phyloP scores from a whole-genome alignment of 305 asterid genomes.

The Fraxinus platypoda region DNA sequence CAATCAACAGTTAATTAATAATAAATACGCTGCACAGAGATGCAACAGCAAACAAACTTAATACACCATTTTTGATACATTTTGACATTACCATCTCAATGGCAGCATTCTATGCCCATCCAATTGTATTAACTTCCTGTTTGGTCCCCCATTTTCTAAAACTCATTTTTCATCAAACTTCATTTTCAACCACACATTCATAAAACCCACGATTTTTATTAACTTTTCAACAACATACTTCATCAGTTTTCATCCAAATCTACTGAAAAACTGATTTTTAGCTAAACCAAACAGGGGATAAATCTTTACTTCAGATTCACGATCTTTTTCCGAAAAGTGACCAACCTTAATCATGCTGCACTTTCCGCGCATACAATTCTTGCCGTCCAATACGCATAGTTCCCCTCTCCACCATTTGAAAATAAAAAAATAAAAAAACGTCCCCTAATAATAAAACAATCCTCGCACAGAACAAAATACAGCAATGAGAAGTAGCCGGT shows the following conservation, averaged over 20 bases:
- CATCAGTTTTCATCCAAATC: not conserved
- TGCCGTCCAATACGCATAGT: not conserved
- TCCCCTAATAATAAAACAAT: not conserved
- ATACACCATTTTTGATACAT: not conserved
- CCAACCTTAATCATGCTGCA: not conserved
- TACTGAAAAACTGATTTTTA: no score
- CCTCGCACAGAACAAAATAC: not conserved
- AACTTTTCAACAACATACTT: not conserved
- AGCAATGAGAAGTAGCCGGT: not conserved
- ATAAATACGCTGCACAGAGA: not conserved
- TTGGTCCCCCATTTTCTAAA: not conserved
- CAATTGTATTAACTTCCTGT: not conserved
- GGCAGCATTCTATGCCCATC: not conserved
- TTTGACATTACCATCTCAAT: not conserved
- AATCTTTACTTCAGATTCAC: not conserved
- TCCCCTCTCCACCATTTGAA: not conserved
- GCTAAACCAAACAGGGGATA: not conserved
- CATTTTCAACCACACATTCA: not conserved
- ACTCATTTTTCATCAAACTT: not conserved
- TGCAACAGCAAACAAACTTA: not conserved
- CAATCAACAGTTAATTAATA: not conserved
- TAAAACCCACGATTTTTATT: not conserved
- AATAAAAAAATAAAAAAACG: not conserved
- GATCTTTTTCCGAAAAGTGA: not conserved
- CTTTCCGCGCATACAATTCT: not conserved